Evolutionary conservation across 179 eudicot genomes (phyloP).

Genomic region (Silene vulgaris): DNA sequence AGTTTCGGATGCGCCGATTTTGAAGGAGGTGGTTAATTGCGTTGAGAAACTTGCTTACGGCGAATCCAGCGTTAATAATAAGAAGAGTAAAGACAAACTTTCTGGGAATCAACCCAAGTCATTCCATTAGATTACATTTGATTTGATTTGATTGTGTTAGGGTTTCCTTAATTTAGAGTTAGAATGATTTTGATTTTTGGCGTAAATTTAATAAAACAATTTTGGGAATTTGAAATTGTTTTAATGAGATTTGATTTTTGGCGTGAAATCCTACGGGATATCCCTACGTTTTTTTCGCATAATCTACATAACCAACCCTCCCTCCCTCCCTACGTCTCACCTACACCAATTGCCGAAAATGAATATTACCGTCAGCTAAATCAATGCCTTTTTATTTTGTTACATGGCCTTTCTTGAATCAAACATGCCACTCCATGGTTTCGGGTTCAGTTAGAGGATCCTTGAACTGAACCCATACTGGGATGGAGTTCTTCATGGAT

Average conservation of each 20-base stretch:
- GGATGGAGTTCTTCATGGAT: background rate
- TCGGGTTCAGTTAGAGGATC: background rate
- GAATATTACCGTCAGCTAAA: background rate
- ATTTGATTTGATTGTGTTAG: background rate
- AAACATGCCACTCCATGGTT: background rate
- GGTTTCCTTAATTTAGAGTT: background rate
- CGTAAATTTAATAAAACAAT: no score
- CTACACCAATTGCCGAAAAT: slow-evolving; percentile 19
- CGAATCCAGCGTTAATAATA: background rate
- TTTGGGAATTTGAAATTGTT: no score
- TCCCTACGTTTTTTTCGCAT: no score
- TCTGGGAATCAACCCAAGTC: background rate
- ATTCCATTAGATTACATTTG: background rate
- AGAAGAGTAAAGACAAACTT: background rate
- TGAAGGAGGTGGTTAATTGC: slow-evolving; percentile 16
- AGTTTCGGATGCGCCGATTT: background rate
- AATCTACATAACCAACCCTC: no score
- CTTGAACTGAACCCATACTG: background rate
- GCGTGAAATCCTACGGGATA: no score
- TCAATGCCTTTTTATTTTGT: slow-evolving; percentile 13
- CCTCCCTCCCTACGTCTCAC: no score
- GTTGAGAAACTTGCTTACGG: slow-evolving; percentile 1
- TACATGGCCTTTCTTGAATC: background rate
- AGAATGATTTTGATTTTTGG: background rate
- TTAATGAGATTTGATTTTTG: no score